Conservation (phyloP, 139 green algal species). For the Diplosphaera chodatii region DNA sequence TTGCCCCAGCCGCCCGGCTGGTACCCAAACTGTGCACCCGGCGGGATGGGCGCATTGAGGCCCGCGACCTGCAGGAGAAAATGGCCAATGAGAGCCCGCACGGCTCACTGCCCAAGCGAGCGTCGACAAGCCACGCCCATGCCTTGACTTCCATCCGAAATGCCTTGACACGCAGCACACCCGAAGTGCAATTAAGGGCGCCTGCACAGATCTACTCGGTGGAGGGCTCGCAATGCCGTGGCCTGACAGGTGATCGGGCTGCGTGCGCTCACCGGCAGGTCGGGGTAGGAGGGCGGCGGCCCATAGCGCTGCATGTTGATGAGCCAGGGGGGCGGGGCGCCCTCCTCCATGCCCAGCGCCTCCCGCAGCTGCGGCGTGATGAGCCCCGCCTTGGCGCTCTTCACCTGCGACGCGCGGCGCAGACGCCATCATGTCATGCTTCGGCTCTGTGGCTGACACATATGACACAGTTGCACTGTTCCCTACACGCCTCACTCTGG, state of each 20-base stretch:
- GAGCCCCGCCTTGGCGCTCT: slow-evolving; percentile 54
- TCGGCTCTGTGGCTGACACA: not conserved
- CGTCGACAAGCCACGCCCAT: too few species aligned
- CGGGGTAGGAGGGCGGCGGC: slow-evolving; percentile 90
- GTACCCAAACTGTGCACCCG: slow-evolving; percentile 78
- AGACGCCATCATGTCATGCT: too few species aligned
- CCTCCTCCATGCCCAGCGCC: slow-evolving; percentile 82
- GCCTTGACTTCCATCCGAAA: too few species aligned
- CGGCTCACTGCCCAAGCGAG: too few species aligned
- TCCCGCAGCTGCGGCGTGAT: slow-evolving; percentile 62
- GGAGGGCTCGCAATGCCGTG: too few species aligned
- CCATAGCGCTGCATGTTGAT: slow-evolving; percentile 99
- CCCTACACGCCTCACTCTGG: too few species aligned
- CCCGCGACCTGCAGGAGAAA: slow-evolving; percentile 57
- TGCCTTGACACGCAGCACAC: too few species aligned
- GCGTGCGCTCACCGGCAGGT: slow-evolving; percentile 44
- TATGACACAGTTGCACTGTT: not conserved
- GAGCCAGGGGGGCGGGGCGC: slow-evolving; percentile 87
- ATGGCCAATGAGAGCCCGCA: too few species aligned
- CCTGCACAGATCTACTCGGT: too few species aligned
- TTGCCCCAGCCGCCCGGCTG: slow-evolving; percentile 94
- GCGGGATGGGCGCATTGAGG: slow-evolving; percentile 92
- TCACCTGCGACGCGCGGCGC: slow-evolving; percentile 8
- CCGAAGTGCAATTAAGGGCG: too few species aligned
- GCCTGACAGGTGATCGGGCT: too few species aligned